Conservation (phyloP, 2,329 filamentous ascomycete species). For the Geosmithia morbida region DNA sequence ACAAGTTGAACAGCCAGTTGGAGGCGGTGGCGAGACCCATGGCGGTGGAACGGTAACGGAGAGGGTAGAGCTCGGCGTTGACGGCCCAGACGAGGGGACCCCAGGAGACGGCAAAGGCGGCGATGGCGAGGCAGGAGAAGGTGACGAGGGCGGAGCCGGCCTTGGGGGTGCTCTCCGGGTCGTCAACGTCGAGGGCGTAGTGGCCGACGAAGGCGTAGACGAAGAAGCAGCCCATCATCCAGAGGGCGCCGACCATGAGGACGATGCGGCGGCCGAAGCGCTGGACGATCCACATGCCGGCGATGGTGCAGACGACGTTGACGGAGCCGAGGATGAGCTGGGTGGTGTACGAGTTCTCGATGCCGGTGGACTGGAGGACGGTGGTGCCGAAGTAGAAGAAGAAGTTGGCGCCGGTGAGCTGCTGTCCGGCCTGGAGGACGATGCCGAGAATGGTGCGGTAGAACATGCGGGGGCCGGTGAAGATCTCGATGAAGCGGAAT, state of each 20-base stretch:
- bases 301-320: constrained; percentile 53
- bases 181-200: constrained; percentile 22
- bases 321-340: constrained; percentile 55
- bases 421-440: constrained; percentile 48
- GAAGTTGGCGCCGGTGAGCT: constrained; percentile 55
- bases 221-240: constrained; percentile 40
- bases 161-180: constrained; percentile 28
- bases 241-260: constrained; percentile 47
- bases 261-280: constrained; percentile 48
- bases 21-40: constrained; percentile 41
- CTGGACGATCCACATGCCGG: constrained; percentile 50
- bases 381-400: constrained; percentile 55
- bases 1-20: constrained; percentile 55
- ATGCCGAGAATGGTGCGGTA: constrained; percentile 51
- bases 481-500: constrained; percentile 42
- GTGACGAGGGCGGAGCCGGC: constrained; percentile 48
- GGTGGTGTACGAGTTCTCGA: constrained; percentile 50
- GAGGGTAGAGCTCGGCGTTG: constrained; percentile 49
- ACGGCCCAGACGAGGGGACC: constrained; percentile 55
- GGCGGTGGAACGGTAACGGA: constrained; percentile 36
- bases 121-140: constrained; percentile 56
- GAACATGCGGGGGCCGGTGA: constrained; percentile 51
- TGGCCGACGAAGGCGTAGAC: constrained; percentile 34
- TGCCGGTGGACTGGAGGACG: constrained; percentile 51
- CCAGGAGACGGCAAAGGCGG: constrained; percentile 54